Conservation (phyloP, 2,329 filamentous ascomycete genomes). For the Aspergillus neotritici region DNA sequence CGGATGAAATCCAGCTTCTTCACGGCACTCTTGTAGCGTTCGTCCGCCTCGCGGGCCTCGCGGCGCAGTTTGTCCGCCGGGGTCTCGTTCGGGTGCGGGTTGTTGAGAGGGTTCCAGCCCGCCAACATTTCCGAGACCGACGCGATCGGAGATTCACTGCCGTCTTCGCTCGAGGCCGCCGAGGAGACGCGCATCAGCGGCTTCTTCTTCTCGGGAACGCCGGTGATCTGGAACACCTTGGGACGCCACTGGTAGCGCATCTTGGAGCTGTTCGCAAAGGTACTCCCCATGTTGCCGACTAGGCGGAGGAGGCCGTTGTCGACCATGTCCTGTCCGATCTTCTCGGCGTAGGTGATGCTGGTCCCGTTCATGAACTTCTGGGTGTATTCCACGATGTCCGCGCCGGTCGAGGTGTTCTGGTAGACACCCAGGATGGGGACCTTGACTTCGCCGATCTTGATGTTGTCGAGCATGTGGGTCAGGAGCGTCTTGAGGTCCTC, state of each 20-base stretch:
- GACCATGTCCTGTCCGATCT: conserved; percentile 90
- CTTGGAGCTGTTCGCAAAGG: conserved; percentile 94
- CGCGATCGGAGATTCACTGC: conserved; percentile 73
- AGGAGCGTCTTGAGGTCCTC: conserved; percentile 91
- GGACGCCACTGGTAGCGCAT: conserved; percentile 97
- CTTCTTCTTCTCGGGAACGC: conserved; percentile 81
- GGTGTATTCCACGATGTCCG: conserved; percentile 93
- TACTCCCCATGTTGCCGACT: conserved; percentile 88
- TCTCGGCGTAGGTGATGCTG: conserved; percentile 84
- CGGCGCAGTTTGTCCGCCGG: conserved; percentile 77
- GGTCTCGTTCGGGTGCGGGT: conserved; percentile 87
- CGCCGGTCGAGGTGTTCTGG: conserved; percentile 81
- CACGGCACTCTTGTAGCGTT: conserved; percentile 84
- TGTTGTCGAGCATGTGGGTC: conserved; percentile 74
- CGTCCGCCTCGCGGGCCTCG: conserved; percentile 84
- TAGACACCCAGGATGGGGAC: conserved; percentile 94
- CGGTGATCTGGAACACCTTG: conserved; percentile 81
- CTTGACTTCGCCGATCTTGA: conserved; percentile 85
- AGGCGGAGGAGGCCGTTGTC: conserved; percentile 79
- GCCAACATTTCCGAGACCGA: conserved; percentile 83
- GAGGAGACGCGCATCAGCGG: conserved; percentile 69
- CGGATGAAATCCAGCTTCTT: conserved; percentile 82
- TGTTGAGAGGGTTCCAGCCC: conserved; percentile 90
- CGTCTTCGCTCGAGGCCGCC: conserved; percentile 54
- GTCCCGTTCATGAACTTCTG: conserved; percentile 80